Percentiles rank a stretch among this genome's conserved stretches.
Conservation (phyloP, 257 asterid genomes). For the Craterostigma plantagineum region DNA sequence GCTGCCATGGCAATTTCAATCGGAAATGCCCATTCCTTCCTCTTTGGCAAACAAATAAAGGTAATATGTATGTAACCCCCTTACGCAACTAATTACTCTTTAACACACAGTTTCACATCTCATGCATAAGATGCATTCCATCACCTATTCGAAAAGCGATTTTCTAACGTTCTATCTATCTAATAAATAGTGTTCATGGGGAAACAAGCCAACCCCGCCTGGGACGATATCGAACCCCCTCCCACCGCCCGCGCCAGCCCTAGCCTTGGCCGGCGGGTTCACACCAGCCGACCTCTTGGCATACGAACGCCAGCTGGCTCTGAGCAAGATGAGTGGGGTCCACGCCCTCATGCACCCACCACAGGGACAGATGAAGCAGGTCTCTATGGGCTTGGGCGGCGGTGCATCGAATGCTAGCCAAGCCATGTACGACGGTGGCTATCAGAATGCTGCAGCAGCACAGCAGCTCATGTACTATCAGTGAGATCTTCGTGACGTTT, state of each 20-base stretch:
- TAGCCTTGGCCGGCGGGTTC: constrained; percentile 31
- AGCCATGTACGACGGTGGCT: constrained; percentile 85
- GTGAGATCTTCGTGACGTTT: no score
- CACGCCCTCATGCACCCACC: constrained; percentile 44
- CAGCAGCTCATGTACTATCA: constrained; percentile 31
- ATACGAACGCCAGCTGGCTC: constrained; percentile 64
- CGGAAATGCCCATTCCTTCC: constrained; percentile 63
- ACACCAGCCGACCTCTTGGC: constrained; percentile 48
- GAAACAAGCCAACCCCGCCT: constrained; percentile 87
- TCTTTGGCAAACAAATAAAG: constrained; percentile 70
- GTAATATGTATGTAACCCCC: constrained; percentile 19
- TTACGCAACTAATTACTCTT: no score
- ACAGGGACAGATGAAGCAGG: constrained; percentile 40
- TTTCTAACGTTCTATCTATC: not conserved
- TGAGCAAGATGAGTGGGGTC: constrained; percentile 56
- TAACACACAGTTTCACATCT: no score
- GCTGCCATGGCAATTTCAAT: constrained; percentile 78
- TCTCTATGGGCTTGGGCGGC: constrained; percentile 50
- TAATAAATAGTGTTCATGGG: constrained; percentile 71
- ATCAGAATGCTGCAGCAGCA: constrained; percentile 57
- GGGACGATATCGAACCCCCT: constrained; percentile 83
- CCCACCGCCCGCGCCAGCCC: constrained; percentile 78
- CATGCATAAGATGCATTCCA: no score
- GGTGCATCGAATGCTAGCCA: constrained; percentile 73
- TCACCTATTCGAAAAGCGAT: no score